phyloP scores from a whole-genome alignment of 106 monocot genomes.

The Xerophyta viscosa region DNA sequence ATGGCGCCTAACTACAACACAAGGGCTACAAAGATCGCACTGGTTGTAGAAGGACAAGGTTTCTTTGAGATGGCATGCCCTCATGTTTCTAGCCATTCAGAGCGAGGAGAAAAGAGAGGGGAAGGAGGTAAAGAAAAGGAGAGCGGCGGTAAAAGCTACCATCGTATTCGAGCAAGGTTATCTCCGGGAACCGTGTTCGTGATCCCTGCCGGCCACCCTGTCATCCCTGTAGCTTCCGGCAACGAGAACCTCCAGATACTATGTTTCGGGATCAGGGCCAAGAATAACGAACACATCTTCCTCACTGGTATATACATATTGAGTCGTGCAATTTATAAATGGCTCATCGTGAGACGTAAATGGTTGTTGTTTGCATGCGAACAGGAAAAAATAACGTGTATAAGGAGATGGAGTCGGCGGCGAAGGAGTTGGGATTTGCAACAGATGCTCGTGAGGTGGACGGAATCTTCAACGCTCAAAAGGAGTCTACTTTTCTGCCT shows the following conservation, averaged over 20 bases:
- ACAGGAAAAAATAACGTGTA: conserved; percentile 37
- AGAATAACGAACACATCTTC: conserved; percentile 36
- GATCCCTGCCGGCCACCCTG: conserved; percentile 52
- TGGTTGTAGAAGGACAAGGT: conserved; percentile 44
- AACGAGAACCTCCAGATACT: conserved; percentile 33
- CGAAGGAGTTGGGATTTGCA: conserved; percentile 54
- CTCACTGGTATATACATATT: conserved; percentile 27
- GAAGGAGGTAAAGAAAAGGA: background rate
- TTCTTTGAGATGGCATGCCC: conserved; percentile 64
- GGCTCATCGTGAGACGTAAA: too few relatives aligned
- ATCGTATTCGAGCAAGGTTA: conserved; percentile 18
- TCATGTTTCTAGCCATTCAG: conserved; percentile 2
- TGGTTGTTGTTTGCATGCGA: too few relatives aligned
- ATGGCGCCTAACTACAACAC: conserved; percentile 51
- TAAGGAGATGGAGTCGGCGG: conserved; percentile 46
- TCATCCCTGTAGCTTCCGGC: conserved; percentile 20
- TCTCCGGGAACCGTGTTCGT: conserved; percentile 23
- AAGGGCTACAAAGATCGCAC: conserved; percentile 31
- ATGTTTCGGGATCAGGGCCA: conserved; percentile 34
- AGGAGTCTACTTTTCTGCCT: background rate
- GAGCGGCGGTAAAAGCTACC: conserved; percentile 13
- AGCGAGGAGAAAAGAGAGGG: background rate
- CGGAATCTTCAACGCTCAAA: conserved; percentile 3
- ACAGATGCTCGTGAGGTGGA: conserved; percentile 11
- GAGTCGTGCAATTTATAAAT: too few relatives aligned